Percentiles rank a stretch among this genome's conserved stretches.
Evolutionary conservation across 345 rosid genomes (phyloP).

Genomic region (Murraya paniculata): DNA sequence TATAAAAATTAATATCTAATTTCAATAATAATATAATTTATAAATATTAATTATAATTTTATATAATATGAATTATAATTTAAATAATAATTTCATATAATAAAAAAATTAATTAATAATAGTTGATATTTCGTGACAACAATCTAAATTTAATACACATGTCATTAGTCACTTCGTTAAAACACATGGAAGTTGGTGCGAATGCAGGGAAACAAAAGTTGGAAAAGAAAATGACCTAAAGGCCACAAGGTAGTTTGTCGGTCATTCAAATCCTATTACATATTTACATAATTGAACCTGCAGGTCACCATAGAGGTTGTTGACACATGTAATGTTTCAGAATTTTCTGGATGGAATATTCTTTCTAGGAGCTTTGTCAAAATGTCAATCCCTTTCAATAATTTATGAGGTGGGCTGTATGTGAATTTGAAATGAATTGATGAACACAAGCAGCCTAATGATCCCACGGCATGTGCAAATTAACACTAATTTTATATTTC

Average conservation of each 20-base stretch:
- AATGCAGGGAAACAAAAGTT: neutral
- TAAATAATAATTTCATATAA: too few species aligned
- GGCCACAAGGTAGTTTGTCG: neutral
- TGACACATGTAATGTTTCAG: neutral
- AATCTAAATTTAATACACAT: too few species aligned
- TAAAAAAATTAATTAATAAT: too few species aligned
- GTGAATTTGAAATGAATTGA: neutral
- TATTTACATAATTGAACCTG: neutral
- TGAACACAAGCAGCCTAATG: neutral
- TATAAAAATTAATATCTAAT: too few species aligned
- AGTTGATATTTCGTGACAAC: too few species aligned
- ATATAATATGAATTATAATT: too few species aligned
- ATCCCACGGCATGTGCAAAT: constrained; percentile 29
- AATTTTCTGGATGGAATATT: neutral
- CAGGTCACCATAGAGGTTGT: neutral
- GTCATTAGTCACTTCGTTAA: too few species aligned
- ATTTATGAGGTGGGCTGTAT: neutral
- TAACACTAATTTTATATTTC: constrained; percentile 15
- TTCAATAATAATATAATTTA: too few species aligned
- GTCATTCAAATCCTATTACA: neutral
- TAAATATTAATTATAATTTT: too few species aligned
- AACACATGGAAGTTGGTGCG: too few species aligned
- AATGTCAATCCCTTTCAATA: neutral
- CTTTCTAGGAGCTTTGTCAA: constrained; percentile 1
- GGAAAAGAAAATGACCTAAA: neutral